Evolutionary conservation across 2,329 filamentous ascomycete genomes (phyloP).

Genomic region (Diaporthe humulicola): DNA sequence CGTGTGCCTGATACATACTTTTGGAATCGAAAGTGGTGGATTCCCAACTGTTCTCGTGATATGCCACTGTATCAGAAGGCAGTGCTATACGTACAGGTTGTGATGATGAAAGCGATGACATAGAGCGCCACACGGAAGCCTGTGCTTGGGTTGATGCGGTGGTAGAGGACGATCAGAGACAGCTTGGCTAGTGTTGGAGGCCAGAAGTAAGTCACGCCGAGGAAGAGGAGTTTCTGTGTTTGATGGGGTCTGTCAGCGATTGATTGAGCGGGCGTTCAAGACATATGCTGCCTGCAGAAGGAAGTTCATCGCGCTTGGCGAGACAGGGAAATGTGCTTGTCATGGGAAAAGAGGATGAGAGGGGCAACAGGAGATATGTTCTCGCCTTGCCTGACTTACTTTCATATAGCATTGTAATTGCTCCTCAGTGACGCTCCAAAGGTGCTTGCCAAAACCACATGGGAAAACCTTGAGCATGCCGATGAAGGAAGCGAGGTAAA

Average conservation of each 20-base stretch:
- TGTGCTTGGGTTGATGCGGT: slow-evolving; percentile 40
- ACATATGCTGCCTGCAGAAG: background rate
- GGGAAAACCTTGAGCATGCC: slow-evolving; percentile 38
- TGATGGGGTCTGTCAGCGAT: background rate
- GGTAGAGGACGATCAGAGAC: slow-evolving; percentile 42
- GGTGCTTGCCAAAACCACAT: slow-evolving; percentile 39
- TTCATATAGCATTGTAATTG: slow-evolving; percentile 37
- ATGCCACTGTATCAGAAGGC: background rate
- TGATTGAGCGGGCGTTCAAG: background rate
- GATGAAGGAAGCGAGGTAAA: slow-evolving; percentile 38
- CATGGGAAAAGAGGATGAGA: background rate
- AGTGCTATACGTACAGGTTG: slow-evolving; percentile 1
- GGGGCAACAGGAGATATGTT: background rate
- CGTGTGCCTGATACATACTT: no score
- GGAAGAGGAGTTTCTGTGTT: slow-evolving; percentile 37
- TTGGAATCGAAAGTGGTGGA: background rate
- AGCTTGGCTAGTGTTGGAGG: slow-evolving; percentile 43
- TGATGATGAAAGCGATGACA: slow-evolving; percentile 34
- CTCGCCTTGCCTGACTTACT: slow-evolving; percentile 1
- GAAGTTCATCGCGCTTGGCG: background rate
- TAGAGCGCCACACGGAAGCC: slow-evolving; percentile 37
- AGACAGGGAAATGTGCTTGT: background rate
- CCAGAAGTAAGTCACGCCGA: slow-evolving; percentile 43
- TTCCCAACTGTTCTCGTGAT: background rate
- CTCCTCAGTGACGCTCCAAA: slow-evolving; percentile 36